A percentile compares a stretch with the other conserved stretches of the same genome.
phyloP scores from a whole-genome alignment of 1,139 yeast species.

The Pichia inconspicua region DNA sequence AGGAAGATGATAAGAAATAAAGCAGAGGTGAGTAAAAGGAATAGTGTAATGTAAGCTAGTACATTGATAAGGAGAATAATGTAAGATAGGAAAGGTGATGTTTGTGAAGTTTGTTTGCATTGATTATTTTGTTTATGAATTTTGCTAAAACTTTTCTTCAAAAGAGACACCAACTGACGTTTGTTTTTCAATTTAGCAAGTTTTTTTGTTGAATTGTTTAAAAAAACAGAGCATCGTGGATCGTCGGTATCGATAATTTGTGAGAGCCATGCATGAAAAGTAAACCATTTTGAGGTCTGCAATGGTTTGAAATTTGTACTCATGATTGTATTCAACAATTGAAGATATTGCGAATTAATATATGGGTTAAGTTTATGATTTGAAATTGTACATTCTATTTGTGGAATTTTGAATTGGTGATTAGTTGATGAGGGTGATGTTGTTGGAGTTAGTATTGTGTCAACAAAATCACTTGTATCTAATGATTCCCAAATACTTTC shows the following conservation, averaged over 20 bases:
- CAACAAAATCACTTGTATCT: neutral
- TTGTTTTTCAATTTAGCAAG: constrained; percentile 9
- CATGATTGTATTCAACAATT: constrained; percentile 1
- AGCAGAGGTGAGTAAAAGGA: neutral
- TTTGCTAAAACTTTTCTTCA: constrained; percentile 3
- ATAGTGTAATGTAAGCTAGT: neutral
- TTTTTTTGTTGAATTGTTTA: constrained; percentile 1
- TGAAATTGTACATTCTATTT: neutral
- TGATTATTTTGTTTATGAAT: neutral
- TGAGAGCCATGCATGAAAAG: constrained; percentile 4
- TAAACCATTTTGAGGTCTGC: neutral
- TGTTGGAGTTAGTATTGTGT: neutral
- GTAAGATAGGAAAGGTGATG: neutral
- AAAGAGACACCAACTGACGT: constrained; percentile 12
- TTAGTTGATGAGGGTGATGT: neutral
- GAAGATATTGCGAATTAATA: constrained; percentile 4
- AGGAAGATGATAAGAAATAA: neutral
- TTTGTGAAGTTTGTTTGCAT: neutral
- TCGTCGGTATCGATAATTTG: constrained; percentile 1
- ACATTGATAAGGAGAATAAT: neutral
- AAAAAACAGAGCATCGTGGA: neutral
- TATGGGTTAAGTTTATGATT: constrained; percentile 3
- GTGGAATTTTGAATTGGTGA: constrained; percentile 1
- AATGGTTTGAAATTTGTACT: neutral
- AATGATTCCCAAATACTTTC: neutral